phyloP scores from a whole-genome alignment of 1,284 basidiomycete genomes.

The Pseudozyma sp. region DNA sequence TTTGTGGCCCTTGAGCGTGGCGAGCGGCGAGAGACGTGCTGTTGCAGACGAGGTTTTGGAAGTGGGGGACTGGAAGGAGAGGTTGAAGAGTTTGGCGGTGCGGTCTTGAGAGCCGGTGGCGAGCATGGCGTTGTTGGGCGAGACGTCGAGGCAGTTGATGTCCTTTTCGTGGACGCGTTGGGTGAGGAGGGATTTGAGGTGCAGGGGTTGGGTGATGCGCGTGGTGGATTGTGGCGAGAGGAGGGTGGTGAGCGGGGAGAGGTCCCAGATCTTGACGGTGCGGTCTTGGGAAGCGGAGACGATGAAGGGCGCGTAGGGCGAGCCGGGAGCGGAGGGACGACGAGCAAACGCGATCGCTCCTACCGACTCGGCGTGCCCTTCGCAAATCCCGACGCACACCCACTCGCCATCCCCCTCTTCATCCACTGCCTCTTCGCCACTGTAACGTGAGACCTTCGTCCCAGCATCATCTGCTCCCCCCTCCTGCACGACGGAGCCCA shows the following conservation, averaged over 20 bases:
- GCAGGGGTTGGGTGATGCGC: conserved; percentile 10
- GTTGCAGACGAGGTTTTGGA: conserved; percentile 55
- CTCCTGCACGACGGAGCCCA: background rate
- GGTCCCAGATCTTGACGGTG: conserved; percentile 98
- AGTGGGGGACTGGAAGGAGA: conserved; percentile 73
- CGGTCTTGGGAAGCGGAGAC: conserved; percentile 94
- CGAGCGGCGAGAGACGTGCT: conserved; percentile 76
- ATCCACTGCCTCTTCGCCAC: background rate
- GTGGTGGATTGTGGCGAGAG: conserved; percentile 1
- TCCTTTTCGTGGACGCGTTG: conserved; percentile 97
- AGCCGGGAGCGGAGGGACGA: conserved; percentile 19
- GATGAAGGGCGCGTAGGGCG: conserved; percentile 69
- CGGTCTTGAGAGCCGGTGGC: conserved; percentile 96
- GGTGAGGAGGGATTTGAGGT: conserved; percentile 85
- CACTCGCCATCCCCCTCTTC: conserved; percentile 72
- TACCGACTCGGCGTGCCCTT: conserved; percentile 93
- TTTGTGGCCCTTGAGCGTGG: conserved; percentile 94
- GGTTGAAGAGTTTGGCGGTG: conserved; percentile 88
- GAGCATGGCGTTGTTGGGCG: conserved; percentile 88
- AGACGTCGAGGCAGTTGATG: conserved; percentile 94
- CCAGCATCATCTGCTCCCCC: conserved; percentile 13
- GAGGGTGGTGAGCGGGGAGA: conserved; percentile 38
- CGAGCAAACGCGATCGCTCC: conserved; percentile 82
- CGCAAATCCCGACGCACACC: conserved; percentile 85
- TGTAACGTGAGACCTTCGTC: conserved; percentile 5